These are phyloP conservation scores for Nasturtium officinale DNA, from an alignment of 345 rosid genomes.

Conservation along the genomic window DNA sequence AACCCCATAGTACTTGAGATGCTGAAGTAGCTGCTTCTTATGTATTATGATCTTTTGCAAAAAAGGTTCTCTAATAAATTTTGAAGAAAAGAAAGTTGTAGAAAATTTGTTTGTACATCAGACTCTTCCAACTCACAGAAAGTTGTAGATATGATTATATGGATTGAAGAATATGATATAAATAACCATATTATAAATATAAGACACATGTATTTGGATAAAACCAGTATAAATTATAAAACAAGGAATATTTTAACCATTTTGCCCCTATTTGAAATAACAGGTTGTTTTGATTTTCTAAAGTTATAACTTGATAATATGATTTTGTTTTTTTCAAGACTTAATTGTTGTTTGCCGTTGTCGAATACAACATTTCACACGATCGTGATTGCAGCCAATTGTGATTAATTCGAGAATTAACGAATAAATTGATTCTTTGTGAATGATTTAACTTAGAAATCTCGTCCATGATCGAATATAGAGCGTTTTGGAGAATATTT, in stretches of 20 bases:
- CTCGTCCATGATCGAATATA: too few species aligned
- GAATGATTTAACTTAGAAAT: neutral
- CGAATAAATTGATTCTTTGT: neutral
- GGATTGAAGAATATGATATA: neutral
- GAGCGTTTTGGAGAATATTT: too few species aligned
- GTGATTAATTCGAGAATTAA: neutral
- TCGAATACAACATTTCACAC: neutral
- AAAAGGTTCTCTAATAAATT: too few species aligned
- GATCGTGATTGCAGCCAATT: conserved; percentile 1
- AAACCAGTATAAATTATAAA: neutral
- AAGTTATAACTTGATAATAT: neutral
- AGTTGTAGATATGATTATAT: conserved; percentile 1
- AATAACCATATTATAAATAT: neutral
- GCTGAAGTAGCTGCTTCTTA: too few species aligned
- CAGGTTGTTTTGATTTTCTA: neutral
- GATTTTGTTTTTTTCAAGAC: neutral
- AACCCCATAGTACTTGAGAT: too few species aligned
- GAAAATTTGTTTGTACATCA: neutral
- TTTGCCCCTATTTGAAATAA: neutral
- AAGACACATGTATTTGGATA: neutral
- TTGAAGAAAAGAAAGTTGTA: neutral
- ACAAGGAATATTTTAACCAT: neutral
- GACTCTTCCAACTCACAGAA: neutral
- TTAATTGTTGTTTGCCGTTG: neutral
- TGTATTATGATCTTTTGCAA: too few species aligned